phyloP scores from a whole-genome alignment of 805 yeast genomes.

The Wilhelminamyces savonicus region DNA sequence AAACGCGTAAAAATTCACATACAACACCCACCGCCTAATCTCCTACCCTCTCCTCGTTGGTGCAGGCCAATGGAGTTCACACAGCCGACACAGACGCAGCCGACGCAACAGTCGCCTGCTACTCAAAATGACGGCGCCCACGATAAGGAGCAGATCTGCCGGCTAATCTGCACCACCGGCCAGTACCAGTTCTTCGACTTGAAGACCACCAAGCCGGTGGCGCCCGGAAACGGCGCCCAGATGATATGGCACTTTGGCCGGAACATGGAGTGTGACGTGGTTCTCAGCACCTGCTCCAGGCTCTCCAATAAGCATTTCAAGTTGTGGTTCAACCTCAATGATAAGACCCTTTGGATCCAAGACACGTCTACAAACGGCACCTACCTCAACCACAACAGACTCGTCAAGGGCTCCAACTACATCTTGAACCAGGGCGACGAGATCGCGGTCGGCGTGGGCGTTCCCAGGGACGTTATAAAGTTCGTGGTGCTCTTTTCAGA shows the following conservation, averaged over 20 bases:
- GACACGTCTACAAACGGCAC: constrained; percentile 94
- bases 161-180: constrained; percentile 57
- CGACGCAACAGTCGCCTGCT: constrained; percentile 12
- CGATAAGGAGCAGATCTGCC: constrained; percentile 36
- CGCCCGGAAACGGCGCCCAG: constrained; percentile 13
- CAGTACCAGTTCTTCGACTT: constrained; percentile 45
- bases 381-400: constrained; percentile 64
- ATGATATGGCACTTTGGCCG: constrained; percentile 72
- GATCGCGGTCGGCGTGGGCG: constrained; percentile 83
- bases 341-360: constrained; percentile 52
- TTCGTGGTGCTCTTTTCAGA: constrained; percentile 48
- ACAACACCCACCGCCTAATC: too few relatives aligned
- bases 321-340: constrained; percentile 59
- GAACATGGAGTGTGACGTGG: constrained; percentile 57
- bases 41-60: too few relatives aligned
- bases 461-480: constrained; percentile 57
- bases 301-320: constrained; percentile 70
- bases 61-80: constrained; percentile 13
- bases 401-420: constrained; percentile 74
- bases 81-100: constrained; percentile 24
- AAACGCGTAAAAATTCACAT: too few relatives aligned
- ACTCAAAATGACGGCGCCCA: constrained; percentile 7
- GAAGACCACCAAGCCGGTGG: constrained; percentile 17
- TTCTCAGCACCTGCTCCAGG: constrained; percentile 51
- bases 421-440: constrained; percentile 90